Evolutionary conservation across 164 flowering plant genomes (phyloP).

Genomic region (Kalanchoe fedtschenkoi): DNA sequence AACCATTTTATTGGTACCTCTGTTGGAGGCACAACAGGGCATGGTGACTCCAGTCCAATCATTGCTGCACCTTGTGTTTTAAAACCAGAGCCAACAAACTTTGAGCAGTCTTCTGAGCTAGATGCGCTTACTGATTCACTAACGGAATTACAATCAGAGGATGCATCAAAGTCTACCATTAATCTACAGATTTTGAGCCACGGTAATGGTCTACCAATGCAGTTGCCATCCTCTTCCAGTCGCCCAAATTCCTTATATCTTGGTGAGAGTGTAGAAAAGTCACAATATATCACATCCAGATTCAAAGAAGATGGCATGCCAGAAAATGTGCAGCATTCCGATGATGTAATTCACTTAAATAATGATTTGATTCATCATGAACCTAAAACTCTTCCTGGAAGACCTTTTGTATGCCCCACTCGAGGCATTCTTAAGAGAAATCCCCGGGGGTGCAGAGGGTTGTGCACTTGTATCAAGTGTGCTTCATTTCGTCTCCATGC

Average conservation of each 20-base stretch:
- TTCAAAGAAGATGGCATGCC: background rate
- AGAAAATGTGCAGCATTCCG: background rate
- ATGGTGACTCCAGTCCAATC: background rate
- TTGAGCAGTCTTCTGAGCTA: background rate
- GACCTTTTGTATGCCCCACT: slow-evolving; percentile 11
- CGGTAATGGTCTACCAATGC: background rate
- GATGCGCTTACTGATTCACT: background rate
- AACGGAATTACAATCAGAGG: too few species aligned
- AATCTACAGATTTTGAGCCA: background rate
- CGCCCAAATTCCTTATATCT: background rate
- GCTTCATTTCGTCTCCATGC: slow-evolving; percentile 62
- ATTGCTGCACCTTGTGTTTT: background rate
- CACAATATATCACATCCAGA: background rate
- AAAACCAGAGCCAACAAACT: background rate
- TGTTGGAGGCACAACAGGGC: background rate
- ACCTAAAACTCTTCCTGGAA: slow-evolving; percentile 2
- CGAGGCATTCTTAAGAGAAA: slow-evolving; percentile 55
- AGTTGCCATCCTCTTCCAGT: background rate
- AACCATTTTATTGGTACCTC: background rate
- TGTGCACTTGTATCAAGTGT: slow-evolving; percentile 50
- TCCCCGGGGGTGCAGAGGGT: slow-evolving; percentile 52
- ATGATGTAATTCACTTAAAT: background rate
- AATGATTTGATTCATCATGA: slow-evolving; percentile 10
- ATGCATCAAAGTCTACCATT: background rate
- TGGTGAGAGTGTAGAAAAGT: background rate